Evolutionary conservation across 2,329 filamentous ascomycete species (phyloP).

Genomic region (Simplicillium sp.): DNA sequence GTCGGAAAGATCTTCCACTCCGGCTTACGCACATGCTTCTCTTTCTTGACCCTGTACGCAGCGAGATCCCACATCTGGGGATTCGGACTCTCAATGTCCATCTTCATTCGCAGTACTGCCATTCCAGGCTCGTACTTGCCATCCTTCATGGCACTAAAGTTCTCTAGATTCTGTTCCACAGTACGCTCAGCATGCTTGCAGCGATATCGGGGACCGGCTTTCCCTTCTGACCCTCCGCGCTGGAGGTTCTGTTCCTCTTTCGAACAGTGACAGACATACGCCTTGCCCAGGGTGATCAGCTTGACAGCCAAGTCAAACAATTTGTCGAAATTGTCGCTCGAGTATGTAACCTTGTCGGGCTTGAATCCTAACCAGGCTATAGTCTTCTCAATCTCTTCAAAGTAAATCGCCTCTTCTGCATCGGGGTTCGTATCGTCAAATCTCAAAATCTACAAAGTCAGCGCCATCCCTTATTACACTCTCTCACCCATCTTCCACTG

Average conservation of each 20-base stretch:
- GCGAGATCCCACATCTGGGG: slow-evolving; percentile 96
- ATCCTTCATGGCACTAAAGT: slow-evolving; percentile 86
- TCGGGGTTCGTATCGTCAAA: slow-evolving; percentile 96
- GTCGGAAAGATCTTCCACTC: slow-evolving; percentile 93
- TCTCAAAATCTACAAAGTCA: slow-evolving; percentile 27
- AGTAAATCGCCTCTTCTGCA: slow-evolving; percentile 84
- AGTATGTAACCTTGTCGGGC: slow-evolving; percentile 60
- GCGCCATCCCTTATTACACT: slow-evolving; percentile 17
- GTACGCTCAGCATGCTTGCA: slow-evolving; percentile 72
- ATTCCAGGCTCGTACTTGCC: slow-evolving; percentile 81
- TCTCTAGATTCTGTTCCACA: slow-evolving; percentile 64
- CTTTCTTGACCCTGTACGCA: slow-evolving; percentile 74
- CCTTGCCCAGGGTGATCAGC: slow-evolving; percentile 59
- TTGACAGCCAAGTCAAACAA: slow-evolving; percentile 86
- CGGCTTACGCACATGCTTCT: slow-evolving; percentile 63
- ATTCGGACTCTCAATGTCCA: slow-evolving; percentile 73
- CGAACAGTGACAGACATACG: slow-evolving; percentile 75
- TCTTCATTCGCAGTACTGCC: slow-evolving; percentile 88
- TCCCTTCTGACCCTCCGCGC: slow-evolving; percentile 63
- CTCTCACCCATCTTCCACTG: too few relatives aligned
- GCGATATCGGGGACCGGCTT: slow-evolving; percentile 55
- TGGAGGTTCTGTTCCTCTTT: slow-evolving; percentile 79
- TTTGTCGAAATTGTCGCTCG: slow-evolving; percentile 80
- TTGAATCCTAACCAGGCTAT: slow-evolving; percentile 65
- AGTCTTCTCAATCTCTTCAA: slow-evolving; percentile 80